Evolutionary conservation across 805 yeast genomes (phyloP), one percentile per base, ranked within the genome.

Genomic region (Metschnikowia shivogae): DNA sequence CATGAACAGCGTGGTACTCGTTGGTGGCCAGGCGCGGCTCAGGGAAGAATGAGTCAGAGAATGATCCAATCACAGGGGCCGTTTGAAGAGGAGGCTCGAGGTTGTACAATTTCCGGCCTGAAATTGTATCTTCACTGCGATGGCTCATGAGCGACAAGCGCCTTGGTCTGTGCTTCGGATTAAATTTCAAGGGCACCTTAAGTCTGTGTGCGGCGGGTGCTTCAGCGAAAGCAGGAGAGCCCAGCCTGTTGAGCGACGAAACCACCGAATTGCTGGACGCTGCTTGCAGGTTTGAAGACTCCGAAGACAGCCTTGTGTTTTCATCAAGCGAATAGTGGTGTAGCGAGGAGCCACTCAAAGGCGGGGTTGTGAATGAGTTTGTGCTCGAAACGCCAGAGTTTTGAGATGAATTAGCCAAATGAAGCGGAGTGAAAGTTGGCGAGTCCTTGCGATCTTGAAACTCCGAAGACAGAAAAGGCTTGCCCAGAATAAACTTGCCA

Each of bases 101-200:
- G 14, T 19, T 27, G 12, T 43, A 43, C 13, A 44, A 12, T 12
- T 46, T 36, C 14, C 27, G 17, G 29, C 20, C 22, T 17, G 19
- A 40, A 10, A 22, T 36, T 1, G 44, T 19, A 9, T 32, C 36
- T 9, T 35, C 47, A 22, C 52, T 45, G 32, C 27, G 40, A 31
- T 44, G 43, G 45, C 64, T 68, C 48, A 56, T 66, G 36, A 70
- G 61, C 11, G 69, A 47, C 37, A 70, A 56, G 5, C 74, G 76
- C 34, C 65, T 50, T 12, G 74, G 74, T 44, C 76, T 60, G 42
- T 68, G 53, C 46, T 65, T 68, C 6, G 72, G 72, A 48, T 67
- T 70, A 50, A 60, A 65, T 29, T 60, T 56, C 43, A 57, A 44
- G 19, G 55, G 55, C 28, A 37, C 46, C 8, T 52, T 47, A 34